Evolutionary conservation across 2,329 filamentous ascomycete genomes (phyloP).

Genomic region (Dactylellina cionopaga): DNA sequence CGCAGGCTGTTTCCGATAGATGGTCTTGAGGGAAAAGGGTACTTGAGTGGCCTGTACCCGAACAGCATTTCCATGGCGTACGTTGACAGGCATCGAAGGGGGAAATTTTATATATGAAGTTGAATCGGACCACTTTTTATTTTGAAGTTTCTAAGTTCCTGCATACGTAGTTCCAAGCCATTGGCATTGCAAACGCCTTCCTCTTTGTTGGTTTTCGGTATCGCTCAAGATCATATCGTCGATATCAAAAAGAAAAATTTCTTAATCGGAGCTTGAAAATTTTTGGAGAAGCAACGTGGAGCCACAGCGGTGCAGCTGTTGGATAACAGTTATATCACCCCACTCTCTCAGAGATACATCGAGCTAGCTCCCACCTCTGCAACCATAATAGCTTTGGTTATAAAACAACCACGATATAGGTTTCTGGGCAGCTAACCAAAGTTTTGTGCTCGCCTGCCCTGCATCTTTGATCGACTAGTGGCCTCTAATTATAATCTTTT

Average conservation of each 20-base stretch:
- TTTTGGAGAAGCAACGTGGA: constrained; percentile 45
- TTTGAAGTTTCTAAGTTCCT: constrained; percentile 1
- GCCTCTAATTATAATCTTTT: constrained; percentile 17
- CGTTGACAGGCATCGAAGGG: too few relatives aligned
- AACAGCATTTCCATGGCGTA: too few relatives aligned
- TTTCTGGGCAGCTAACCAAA: constrained; percentile 31
- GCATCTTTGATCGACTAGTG: constrained; percentile 23
- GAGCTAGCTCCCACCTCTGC: constrained; percentile 46
- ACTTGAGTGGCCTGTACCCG: too few relatives aligned
- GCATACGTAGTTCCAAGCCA: constrained; percentile 26
- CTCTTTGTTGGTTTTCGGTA: constrained; percentile 8
- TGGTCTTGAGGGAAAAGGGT: constrained; percentile 1
- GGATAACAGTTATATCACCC: constrained; percentile 49
- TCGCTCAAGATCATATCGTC: not conserved
- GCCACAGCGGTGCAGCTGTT: constrained; percentile 28
- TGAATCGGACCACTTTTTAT: constrained; percentile 29
- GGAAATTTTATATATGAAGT: constrained; percentile 30
- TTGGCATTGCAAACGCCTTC: constrained; percentile 17
- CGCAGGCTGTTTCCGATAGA: constrained; percentile 9
- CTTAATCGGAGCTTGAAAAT: too few relatives aligned
- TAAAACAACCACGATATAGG: constrained; percentile 19
- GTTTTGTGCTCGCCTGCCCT: constrained; percentile 41
- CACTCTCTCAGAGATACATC: constrained; percentile 37
- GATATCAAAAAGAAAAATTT: too few relatives aligned
- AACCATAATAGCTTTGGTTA: constrained; percentile 27